phyloP scores from a whole-genome alignment of 192 early-diverging fungal species.

The Podila verticillata region DNA sequence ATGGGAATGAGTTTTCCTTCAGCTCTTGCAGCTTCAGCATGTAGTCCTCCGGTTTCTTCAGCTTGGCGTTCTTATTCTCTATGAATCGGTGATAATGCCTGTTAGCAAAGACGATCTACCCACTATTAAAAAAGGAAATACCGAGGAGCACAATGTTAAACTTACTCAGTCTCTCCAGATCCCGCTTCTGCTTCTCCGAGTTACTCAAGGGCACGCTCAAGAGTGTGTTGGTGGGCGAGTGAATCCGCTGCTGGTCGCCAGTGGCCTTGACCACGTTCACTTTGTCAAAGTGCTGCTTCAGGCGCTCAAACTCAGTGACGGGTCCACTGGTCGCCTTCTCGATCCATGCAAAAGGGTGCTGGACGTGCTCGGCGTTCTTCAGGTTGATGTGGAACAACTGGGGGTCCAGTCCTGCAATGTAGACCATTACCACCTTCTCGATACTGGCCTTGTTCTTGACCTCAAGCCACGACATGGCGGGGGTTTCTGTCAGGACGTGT shows the following conservation, averaged over 20 bases:
- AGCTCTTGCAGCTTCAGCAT: conserved; percentile 54
- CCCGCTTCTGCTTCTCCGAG: conserved; percentile 42
- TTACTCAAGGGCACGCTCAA: conserved; percentile 53
- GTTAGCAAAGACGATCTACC: neutral
- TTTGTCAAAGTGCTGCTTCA: conserved; percentile 23
- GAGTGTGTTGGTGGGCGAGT: conserved; percentile 51
- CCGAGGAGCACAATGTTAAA: neutral
- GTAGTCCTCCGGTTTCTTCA: conserved; percentile 53
- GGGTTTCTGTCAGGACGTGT: conserved; percentile 53
- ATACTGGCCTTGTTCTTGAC: conserved; percentile 48
- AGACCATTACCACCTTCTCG: conserved; percentile 52
- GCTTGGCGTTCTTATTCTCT: conserved; percentile 21
- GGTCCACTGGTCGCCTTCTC: conserved; percentile 15
- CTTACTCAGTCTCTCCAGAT: conserved; percentile 41
- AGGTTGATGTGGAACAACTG: conserved; percentile 43
- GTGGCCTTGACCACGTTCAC: conserved; percentile 48
- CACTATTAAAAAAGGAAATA: neutral
- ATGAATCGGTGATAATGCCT: neutral
- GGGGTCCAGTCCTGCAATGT: conserved; percentile 54
- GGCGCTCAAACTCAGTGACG: conserved; percentile 15
- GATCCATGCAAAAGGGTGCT: conserved; percentile 11
- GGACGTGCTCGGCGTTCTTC: conserved; percentile 27
- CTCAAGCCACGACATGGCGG: conserved; percentile 41
- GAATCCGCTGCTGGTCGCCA: conserved; percentile 44
- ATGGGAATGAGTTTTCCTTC: conserved; percentile 53